These are phyloP conservation scores for Avena eriantha DNA, from an alignment of 176 grass and related monocot genomes.

Conservation along the genomic window DNA sequence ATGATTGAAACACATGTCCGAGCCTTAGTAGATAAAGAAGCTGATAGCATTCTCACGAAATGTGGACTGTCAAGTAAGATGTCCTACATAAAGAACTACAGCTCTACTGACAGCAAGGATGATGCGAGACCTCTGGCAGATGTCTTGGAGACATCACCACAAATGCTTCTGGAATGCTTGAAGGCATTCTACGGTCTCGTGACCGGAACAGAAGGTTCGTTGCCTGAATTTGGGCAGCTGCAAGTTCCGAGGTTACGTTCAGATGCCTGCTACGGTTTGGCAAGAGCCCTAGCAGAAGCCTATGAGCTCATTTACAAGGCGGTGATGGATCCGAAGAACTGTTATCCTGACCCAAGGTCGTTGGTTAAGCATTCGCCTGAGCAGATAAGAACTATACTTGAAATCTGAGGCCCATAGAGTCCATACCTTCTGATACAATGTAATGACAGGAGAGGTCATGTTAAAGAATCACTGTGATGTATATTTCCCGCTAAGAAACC, in stretches of 20 bases:
- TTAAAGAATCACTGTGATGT: conserved; percentile 18
- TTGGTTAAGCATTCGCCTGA: conserved; percentile 87
- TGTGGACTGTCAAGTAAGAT: conserved; percentile 79
- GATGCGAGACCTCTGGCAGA: conserved; percentile 62
- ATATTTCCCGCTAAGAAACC: conserved; percentile 23
- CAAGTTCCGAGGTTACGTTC: conserved; percentile 82
- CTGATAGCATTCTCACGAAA: conserved; percentile 69
- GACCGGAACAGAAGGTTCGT: conserved; percentile 77
- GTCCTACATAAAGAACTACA: conserved; percentile 69
- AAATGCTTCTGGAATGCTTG: conserved; percentile 76
- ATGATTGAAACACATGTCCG: conserved; percentile 67
- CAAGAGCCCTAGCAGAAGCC: conserved; percentile 68
- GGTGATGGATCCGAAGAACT: conserved; percentile 83
- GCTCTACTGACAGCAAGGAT: conserved; percentile 33
- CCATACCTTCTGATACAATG: conserved; percentile 11
- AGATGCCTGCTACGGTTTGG: conserved; percentile 70
- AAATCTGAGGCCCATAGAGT: conserved; percentile 58
- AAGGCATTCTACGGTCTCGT: conserved; percentile 83
- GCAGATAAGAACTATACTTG: conserved; percentile 93
- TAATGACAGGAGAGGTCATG: conserved; percentile 26
- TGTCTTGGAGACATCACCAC: conserved; percentile 64
- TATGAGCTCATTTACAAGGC: conserved; percentile 80
- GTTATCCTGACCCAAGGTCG: conserved; percentile 81
- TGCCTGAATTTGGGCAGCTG: conserved; percentile 93
- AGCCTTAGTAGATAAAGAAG: conserved; percentile 76